Conservation (phyloP, 2,329 filamentous ascomycete genomes). For the Kalmusia sp. region DNA sequence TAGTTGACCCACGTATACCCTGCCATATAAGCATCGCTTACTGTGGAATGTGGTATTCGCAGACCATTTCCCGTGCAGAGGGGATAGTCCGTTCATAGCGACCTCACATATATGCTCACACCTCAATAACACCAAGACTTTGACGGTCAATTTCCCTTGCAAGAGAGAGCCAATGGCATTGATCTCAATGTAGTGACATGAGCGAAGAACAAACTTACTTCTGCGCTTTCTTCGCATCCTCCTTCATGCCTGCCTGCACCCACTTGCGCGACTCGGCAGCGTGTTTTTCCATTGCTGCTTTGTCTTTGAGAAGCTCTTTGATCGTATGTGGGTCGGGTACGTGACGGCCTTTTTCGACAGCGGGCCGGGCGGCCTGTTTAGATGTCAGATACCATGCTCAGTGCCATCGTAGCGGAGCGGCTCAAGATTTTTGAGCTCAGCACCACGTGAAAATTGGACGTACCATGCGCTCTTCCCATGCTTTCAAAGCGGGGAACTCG, state of each 20-base stretch:
- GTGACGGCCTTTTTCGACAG: constrained; percentile 76
- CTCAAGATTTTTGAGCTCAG: too few species aligned
- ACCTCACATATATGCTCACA: not conserved
- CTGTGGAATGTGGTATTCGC: too few species aligned
- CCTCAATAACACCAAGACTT: not conserved
- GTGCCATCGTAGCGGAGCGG: not conserved
- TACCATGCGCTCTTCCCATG: constrained; percentile 75
- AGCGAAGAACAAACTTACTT: constrained; percentile 30
- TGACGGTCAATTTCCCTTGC: not conserved
- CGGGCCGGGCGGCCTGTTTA: constrained; percentile 64
- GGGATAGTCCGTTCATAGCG: too few species aligned
- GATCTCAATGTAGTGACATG: not conserved
- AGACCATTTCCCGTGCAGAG: too few species aligned
- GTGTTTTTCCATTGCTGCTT: constrained; percentile 64
- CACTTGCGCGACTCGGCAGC: constrained; percentile 63
- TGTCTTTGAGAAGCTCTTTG: constrained; percentile 65
- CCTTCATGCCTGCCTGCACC: constrained; percentile 74
- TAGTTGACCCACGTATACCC: not conserved
- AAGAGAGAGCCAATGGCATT: not conserved
- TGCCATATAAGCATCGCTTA: too few species aligned
- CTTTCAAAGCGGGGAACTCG: constrained; percentile 77
- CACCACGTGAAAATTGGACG: not conserved
- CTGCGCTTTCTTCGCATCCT: constrained; percentile 54
- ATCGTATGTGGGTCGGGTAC: constrained; percentile 70
- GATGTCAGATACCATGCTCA: not conserved